Conservation (phyloP, 169 alveolate species). For the Blepharisma undulans region DNA sequence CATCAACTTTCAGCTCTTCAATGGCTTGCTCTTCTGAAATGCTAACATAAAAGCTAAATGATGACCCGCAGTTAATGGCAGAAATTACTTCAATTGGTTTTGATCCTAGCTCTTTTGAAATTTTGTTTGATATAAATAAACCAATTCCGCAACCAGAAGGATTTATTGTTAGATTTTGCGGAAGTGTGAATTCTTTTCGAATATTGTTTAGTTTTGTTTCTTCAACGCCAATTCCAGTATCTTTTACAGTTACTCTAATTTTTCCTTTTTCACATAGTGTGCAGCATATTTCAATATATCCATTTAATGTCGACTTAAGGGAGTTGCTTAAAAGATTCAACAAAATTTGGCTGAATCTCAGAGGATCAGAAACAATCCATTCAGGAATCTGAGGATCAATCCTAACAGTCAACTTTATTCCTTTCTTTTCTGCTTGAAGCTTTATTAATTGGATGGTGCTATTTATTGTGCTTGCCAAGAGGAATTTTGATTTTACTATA, state of each 20-base stretch:
- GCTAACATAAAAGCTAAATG: not conserved
- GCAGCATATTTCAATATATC: not conserved
- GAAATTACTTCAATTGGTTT: not conserved
- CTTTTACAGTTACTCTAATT: not conserved
- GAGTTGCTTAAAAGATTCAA: constrained; percentile 37
- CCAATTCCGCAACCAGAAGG: not conserved
- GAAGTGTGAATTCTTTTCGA: not conserved
- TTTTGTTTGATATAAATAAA: not conserved
- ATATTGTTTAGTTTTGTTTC: not conserved
- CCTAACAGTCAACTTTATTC: not conserved
- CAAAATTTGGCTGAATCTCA: constrained; percentile 25
- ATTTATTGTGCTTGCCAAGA: too few species aligned
- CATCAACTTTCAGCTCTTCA: not conserved
- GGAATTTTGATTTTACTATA: not conserved
- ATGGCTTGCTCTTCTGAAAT: not conserved
- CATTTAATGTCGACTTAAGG: constrained; percentile 22
- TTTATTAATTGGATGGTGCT: not conserved
- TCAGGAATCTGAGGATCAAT: not conserved
- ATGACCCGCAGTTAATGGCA: not conserved
- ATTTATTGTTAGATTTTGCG: not conserved
- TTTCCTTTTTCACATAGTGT: not conserved
- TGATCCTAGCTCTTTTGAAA: not conserved
- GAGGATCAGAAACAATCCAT: not conserved
- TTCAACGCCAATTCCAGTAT: constrained; percentile 27
- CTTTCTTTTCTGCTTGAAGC: constrained; percentile 7